Percentiles rank a stretch among this genome's conserved stretches.
Conservation (phyloP, 139 green algal species). For the Yamagishiella unicocca region DNA sequence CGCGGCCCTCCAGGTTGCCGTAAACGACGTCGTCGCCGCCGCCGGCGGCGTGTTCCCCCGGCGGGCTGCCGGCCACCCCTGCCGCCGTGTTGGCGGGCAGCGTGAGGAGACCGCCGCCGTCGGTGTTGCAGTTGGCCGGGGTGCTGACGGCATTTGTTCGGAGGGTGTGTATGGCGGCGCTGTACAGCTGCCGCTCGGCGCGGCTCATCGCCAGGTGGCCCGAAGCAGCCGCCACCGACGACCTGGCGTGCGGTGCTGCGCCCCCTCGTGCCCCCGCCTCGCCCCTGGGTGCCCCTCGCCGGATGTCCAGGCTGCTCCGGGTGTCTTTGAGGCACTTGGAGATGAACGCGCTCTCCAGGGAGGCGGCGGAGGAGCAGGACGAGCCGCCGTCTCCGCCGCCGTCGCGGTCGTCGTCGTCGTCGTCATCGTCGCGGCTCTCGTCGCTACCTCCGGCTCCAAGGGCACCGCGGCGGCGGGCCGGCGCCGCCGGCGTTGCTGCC, state of each 20-base stretch:
- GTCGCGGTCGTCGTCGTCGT: neutral
- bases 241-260: neutral
- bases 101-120: neutral
- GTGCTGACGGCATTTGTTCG: neutral
- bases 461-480: neutral
- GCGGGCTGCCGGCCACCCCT: conserved; percentile 20
- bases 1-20: neutral
- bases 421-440: neutral
- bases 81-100: neutral
- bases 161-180: conserved; percentile 11
- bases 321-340: neutral
- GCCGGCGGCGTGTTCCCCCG: neutral
- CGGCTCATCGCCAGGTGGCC: conserved; percentile 1
- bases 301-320: conserved; percentile 39
- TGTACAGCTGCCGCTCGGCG: conserved; percentile 26
- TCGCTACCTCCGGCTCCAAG: neutral
- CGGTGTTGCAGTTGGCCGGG: neutral
- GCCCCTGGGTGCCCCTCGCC: neutral
- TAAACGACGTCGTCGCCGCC: neutral
- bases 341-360: conserved; percentile 40
- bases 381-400: too few species aligned
- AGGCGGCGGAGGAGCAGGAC: neutral
- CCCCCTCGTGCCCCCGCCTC: neutral
- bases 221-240: neutral
- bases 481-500: neutral